Evolutionary conservation across 2,329 filamentous ascomycete species (phyloP), one percentile per base, ranked within the genome.

Genomic region (Diaporthe sp.): DNA sequence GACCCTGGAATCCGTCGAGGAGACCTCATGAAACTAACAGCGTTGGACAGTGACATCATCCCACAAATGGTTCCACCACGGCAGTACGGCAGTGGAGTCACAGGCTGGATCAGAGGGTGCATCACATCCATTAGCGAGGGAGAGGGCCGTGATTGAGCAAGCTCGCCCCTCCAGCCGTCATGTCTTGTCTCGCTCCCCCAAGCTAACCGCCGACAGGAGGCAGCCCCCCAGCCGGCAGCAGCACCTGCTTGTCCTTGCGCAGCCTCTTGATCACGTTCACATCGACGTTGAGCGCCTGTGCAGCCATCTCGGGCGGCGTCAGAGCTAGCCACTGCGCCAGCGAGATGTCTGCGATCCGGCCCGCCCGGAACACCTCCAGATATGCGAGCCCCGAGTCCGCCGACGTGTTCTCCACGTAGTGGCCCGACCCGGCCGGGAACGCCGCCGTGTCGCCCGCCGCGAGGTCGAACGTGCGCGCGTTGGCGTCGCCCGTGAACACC

Each of bases 331-430:
- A 94, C 81, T 94, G 92, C 0, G 90, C 91, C 58, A 94, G 82
- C 0, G 90, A 88, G 77, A 94, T 92, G 79, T 94, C 92, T 0
- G 89, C 90, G 1, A 94, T 91, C 2, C 89, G 87, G 77, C 94
- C 91, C 57, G 88, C 90, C 84, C 92, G 93, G 86, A 93, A 94
- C 25, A 94, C 89, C 81, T 94, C 92, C 42, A 94, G 89, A 89
- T 90, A 94, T 6, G 92, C 86, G 4, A 94, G 85, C 68, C 92
- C 90, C 76, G 93, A 90, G 0, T 87, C 90, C 2, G 90, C 85
- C 0, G 90, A 92, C 0, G 88, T 92, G 81, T 94, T 94, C 78
- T 94, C 92, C 74, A 94, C 92, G 79, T 94, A 94, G 79, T 94
- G 92, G 0, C 91, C 85, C 46, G 2, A 12, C 81, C 94, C 94